phyloP scores from a whole-genome alignment of 208 protist genomes.

The Zelonia costaricensis region DNA sequence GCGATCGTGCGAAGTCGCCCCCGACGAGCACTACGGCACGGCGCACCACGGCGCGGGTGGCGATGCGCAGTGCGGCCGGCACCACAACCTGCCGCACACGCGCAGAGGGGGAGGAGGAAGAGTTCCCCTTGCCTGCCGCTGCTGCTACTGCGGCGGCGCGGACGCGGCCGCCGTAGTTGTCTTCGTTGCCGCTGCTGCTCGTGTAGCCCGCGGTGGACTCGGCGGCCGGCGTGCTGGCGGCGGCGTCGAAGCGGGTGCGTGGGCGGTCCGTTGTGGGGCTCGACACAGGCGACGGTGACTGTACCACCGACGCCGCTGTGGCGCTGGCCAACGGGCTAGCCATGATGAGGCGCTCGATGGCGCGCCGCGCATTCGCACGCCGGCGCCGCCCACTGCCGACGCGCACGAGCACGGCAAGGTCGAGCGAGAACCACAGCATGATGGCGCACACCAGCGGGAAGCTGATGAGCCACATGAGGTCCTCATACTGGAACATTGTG shows the following conservation, averaged over 20 bases:
- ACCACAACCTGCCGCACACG: conserved; percentile 29
- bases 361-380: conserved; percentile 38
- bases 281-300: conserved; percentile 1
- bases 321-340: conserved; percentile 12
- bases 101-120: not conserved
- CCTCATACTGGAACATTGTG: conserved; percentile 52
- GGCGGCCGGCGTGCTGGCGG: not conserved
- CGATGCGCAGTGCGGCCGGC: conserved; percentile 37
- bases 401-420: conserved; percentile 64
- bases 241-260: not conserved
- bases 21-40: conserved; percentile 86
- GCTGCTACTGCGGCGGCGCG: not conserved
- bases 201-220: not conserved
- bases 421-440: conserved; percentile 62
- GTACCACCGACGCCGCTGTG: conserved; percentile 7
- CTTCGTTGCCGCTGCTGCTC: not conserved
- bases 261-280: not conserved
- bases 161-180: not conserved
- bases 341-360: conserved; percentile 44
- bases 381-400: conserved; percentile 49
- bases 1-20: conserved; percentile 87
- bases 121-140: not conserved
- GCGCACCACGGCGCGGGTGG: conserved; percentile 50
- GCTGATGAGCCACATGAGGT: conserved; percentile 59
- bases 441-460: conserved; percentile 57